These are phyloP conservation scores for Hura crepitans DNA, from an alignment of 441 rosid species.

Conservation along the genomic window DNA sequence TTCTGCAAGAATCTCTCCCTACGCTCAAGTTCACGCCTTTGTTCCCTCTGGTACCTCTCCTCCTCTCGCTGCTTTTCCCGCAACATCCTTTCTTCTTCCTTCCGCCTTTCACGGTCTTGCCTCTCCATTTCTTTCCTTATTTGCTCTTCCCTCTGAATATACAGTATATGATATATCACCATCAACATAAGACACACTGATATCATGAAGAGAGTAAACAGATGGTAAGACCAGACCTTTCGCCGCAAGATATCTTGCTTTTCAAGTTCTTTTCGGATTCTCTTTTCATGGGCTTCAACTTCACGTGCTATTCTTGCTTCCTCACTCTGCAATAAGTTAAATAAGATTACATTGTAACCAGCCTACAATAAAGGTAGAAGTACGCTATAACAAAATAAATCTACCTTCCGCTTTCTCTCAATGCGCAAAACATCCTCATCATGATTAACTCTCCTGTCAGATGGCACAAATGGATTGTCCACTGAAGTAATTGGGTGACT, in stretches of 20 bases:
- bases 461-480: slow-evolving; percentile 45
- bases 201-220: slow-evolving; percentile 12
- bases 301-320: slow-evolving; percentile 83
- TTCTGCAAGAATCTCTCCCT: slow-evolving; percentile 83
- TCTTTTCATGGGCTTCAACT: slow-evolving; percentile 80
- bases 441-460: slow-evolving; percentile 48
- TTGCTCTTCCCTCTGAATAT: slow-evolving; percentile 79
- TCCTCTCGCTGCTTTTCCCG: slow-evolving; percentile 94
- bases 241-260: slow-evolving; percentile 78
- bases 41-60: slow-evolving; percentile 80
- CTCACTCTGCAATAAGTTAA: slow-evolving; percentile 51
- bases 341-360: slow-evolving; percentile 7
- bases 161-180: slow-evolving; percentile 13
- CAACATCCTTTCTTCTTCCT: slow-evolving; percentile 81
- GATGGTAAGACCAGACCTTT: slow-evolving; percentile 46
- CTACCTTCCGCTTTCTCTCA: slow-evolving; percentile 78
- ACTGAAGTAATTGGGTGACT: slow-evolving; percentile 39
- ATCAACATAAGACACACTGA: slow-evolving; percentile 18
- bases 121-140: slow-evolving; percentile 88
- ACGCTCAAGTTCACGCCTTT: slow-evolving; percentile 80
- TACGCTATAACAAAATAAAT: slow-evolving; percentile 9
- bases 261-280: slow-evolving; percentile 83
- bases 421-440: slow-evolving; percentile 51
- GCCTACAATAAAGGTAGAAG: background rate
- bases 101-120: slow-evolving; percentile 87